Evolutionary conservation across 78 protist species (phyloP).

Genomic region (Dictyostelium capitatum): DNA sequence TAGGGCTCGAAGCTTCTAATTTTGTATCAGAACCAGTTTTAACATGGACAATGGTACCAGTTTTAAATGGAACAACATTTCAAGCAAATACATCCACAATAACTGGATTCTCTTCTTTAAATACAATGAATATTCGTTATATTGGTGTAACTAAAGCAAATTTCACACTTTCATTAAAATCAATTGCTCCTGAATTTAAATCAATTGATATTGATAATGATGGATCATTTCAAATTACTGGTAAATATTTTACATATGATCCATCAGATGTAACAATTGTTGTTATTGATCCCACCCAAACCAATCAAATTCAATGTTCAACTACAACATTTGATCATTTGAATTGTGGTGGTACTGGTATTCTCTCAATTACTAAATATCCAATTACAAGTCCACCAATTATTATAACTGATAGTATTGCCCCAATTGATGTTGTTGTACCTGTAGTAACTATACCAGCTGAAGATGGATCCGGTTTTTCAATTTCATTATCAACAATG

Average conservation of each 20-base stretch:
- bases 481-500: neutral
- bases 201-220: neutral
- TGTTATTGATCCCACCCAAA: neutral
- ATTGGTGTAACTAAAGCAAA: neutral
- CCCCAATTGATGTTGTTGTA: neutral
- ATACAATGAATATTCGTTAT: neutral
- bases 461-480: neutral
- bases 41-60: neutral
- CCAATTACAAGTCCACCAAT: neutral
- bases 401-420: neutral
- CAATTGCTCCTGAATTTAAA: neutral
- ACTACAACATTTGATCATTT: too few species aligned
- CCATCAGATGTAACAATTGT: neutral
- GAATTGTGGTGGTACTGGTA: neutral
- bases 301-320: neutral
- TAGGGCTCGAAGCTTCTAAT: too few species aligned
- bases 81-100: neutral
- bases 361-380: too few species aligned
- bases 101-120: neutral
- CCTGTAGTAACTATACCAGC: too few species aligned
- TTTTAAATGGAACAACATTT: neutral
- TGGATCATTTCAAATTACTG: neutral
- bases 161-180: neutral
- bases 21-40: too few species aligned
- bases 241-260: neutral